Base-by-base conservation (phyloP, 345 rosid species). In the Physaria fendleri region DNA sequence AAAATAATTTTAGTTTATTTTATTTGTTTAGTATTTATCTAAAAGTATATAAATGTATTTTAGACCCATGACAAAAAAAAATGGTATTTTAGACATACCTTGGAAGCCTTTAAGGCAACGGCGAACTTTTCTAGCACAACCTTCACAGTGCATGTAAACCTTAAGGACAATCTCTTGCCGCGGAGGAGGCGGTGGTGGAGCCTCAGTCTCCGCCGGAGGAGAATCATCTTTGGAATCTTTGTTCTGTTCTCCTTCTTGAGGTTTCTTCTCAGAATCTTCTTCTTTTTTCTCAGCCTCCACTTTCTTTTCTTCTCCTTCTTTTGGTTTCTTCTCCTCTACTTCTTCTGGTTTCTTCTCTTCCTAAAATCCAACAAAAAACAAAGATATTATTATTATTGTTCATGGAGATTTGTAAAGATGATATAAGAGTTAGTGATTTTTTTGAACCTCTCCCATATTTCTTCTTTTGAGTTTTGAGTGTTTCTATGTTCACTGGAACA, bases 131-230 rank as follows among this genome's bases (percentile, higher is more conserved):
- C 92, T 82, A 44, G 99, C 97, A 59, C 99, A 94, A 9, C 97
- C 99, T 77, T 94, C 97, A 56, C 99, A 94, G 81, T 94, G 99
- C 97, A 94, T 94, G 88, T 75, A 87, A 8, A 90, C 97, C 60
- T 74, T 82, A 29, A 94, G 76, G 12, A 94, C 64, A 8, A 90
- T 77, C 60, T 94, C 99, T 46, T 67, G 85, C 0, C 90, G 83
- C 8, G 87, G 84, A 6, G 93, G 85, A 3, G 90, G 83, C 2
- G 86, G 77, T 4, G 82, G 62, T 4, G 87, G 77, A 42, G 60
- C 47, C 39, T 41, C 72, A 5, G 72, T 7, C 3, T 35, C 59
- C 44, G 47, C 4, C 11, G 74, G 58, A 5, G 74, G 62, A 57
- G 75, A 42, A 57, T 42, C 66, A 25, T 71, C 71, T 71, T 71